A percentile compares a stretch with the other conserved stretches of the same genome.
Conservation (phyloP, 129 eudicot species). For the Chrysanthemum lavandulifolium region DNA sequence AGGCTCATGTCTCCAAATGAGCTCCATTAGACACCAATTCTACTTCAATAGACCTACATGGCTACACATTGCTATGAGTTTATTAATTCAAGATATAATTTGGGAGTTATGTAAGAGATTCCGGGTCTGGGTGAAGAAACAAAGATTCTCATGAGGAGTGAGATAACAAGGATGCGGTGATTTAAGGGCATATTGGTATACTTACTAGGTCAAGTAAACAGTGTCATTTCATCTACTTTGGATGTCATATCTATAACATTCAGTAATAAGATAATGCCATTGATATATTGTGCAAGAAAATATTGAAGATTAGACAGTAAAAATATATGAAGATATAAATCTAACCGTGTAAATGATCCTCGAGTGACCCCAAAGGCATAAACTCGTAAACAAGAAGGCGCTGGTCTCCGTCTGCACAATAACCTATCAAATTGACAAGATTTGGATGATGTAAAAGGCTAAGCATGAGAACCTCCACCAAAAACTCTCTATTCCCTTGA, state of each 20-base stretch:
- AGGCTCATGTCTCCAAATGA: background rate
- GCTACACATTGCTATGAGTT: background rate
- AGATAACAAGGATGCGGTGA: background rate
- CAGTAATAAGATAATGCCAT: too few relatives aligned
- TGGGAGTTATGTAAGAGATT: background rate
- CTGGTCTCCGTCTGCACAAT: conserved; percentile 95
- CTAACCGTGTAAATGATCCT: conserved; percentile 95
- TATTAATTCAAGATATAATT: background rate
- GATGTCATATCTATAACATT: too few relatives aligned
- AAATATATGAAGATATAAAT: conserved; percentile 1
- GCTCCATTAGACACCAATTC: background rate
- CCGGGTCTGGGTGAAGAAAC: background rate
- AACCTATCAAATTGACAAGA: conserved; percentile 91
- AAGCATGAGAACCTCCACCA: conserved; percentile 97
- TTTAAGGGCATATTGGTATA: background rate
- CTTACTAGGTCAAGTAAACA: too few relatives aligned
- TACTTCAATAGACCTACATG: too few relatives aligned
- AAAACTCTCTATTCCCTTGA: conserved; percentile 90
- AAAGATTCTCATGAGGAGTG: too few relatives aligned
- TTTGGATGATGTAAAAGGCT: conserved; percentile 87
- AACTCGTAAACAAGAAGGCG: conserved; percentile 92
- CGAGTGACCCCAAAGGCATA: conserved; percentile 94
- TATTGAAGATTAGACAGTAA: background rate
- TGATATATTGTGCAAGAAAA: background rate
- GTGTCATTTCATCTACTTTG: too few relatives aligned